Evolutionary conservation across 2,329 filamentous ascomycete genomes (phyloP).

Genomic region (Colletotrichum sp.): DNA sequence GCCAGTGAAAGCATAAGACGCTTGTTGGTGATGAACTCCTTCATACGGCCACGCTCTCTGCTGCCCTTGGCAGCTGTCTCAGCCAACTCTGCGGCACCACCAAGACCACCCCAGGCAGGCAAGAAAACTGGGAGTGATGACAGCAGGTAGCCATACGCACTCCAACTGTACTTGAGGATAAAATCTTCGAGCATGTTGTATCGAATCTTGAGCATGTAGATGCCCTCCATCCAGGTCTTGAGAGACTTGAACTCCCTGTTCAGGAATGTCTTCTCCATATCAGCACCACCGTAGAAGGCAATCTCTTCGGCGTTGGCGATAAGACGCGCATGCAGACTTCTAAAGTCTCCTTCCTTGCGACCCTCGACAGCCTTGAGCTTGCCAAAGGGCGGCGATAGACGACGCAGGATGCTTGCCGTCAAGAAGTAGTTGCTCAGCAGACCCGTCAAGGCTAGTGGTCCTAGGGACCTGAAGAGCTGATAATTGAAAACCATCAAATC

Average conservation of each 20-base stretch:
- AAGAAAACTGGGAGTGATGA: slow-evolving; percentile 94
- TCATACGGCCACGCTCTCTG: slow-evolving; percentile 87
- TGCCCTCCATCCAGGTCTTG: slow-evolving; percentile 96
- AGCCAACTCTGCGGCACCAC: slow-evolving; percentile 72
- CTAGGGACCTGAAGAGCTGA: slow-evolving; percentile 90
- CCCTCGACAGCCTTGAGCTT: slow-evolving; percentile 97
- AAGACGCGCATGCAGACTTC: slow-evolving; percentile 85
- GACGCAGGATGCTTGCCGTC: slow-evolving; percentile 87
- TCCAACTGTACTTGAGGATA: slow-evolving; percentile 98
- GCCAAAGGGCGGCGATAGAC: slow-evolving; percentile 91
- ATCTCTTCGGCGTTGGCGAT: slow-evolving; percentile 98
- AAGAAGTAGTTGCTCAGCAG: slow-evolving; percentile 92
- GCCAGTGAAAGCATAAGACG: slow-evolving; percentile 96
- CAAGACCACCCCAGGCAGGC: slow-evolving; percentile 89
- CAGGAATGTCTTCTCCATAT: slow-evolving; percentile 92
- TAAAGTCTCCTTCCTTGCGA: slow-evolving; percentile 92
- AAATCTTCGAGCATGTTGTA: slow-evolving; percentile 99
- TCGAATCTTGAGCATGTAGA: slow-evolving; percentile 95
- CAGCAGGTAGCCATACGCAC: slow-evolving; percentile 92
- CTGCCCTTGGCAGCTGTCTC: slow-evolving; percentile 55
- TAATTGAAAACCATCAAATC: slow-evolving; percentile 98
- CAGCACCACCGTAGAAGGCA: slow-evolving; percentile 94
- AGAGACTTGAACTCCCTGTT: slow-evolving; percentile 92
- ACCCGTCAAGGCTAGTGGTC: slow-evolving; percentile 84
- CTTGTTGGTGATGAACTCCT: slow-evolving; percentile 99